Evolutionary conservation across 2,329 filamentous ascomycete species (phyloP), one percentile per base, ranked within the genome.

Genomic region (Aspergillus terreus): DNA sequence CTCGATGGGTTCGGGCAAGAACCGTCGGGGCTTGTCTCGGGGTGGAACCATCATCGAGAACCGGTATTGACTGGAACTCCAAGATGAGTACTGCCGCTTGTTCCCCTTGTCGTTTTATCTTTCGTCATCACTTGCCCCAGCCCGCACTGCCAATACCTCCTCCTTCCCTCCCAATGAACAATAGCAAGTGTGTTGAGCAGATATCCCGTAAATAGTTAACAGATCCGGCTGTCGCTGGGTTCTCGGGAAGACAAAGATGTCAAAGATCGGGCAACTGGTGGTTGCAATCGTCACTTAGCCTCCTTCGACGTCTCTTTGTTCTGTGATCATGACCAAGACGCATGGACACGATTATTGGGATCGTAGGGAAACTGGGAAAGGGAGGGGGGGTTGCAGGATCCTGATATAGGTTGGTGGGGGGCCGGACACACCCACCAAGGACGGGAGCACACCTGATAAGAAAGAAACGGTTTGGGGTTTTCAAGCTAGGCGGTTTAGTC

Each of bases 1-100:
- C 58, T 78, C 76, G 38, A 74, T 65, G 5, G 74, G 75, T 52
- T 78, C 70, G 27, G 70, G 64, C 35, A 72, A 59, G 52, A 71
- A 70, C 51, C 67, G 68, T 44, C 67, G 64, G 12, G 52, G 51
- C 21, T 42, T 42, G 6, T 42, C 11, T 23, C 19, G 40, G 12
- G 40, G 17, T 42, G n/a, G 15, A 17, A 21, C 19, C 6, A 15
- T 10, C 40, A 42, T 42, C 17, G 40, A 14, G 40, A 7, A 6
- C 11, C 5, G 35, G 11, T n/a, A 17, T 38, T n/a, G 35, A 14
- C 14, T 38, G 14, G 12, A 14, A 17, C 35, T n/a, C 35, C 11
- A 38, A 7, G 15, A 6, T 17, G 35, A 11, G 12, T 38, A n/a
- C 35, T 38, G 35, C 35, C 15, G 5, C 35, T 38, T 38, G 35